phyloP scores from a whole-genome alignment of 768 basidiomycete species.

The Piloderma croceum region DNA sequence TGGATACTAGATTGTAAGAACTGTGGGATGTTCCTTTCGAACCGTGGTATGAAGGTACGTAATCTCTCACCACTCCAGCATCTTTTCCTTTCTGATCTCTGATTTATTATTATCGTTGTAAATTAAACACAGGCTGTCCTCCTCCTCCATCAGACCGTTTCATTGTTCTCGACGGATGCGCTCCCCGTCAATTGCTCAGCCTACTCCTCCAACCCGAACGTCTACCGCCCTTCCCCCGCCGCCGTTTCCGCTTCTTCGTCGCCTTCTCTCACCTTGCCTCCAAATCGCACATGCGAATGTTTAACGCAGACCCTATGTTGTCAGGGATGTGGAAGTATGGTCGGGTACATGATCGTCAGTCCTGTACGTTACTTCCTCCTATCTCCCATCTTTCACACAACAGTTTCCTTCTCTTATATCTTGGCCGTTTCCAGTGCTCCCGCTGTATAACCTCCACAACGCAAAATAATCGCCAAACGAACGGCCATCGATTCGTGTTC shows the following conservation, averaged over 20 bases:
- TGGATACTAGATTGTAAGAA: slow-evolving; percentile 76
- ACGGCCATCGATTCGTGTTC: slow-evolving; percentile 85
- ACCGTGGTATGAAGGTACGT: slow-evolving; percentile 79
- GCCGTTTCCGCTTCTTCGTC: slow-evolving; percentile 33
- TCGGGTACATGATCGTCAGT: slow-evolving; percentile 79
- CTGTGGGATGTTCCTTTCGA: slow-evolving; percentile 71
- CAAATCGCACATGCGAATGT: slow-evolving; percentile 71
- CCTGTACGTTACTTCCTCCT: slow-evolving; percentile 32
- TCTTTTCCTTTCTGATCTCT: background rate
- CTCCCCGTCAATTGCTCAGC: slow-evolving; percentile 73
- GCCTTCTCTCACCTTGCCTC: slow-evolving; percentile 23
- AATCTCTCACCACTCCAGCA: background rate
- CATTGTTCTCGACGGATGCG: slow-evolving; percentile 80
- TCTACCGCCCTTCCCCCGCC: slow-evolving; percentile 16
- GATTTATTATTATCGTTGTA: slow-evolving; percentile 2
- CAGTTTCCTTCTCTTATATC: slow-evolving; percentile 4
- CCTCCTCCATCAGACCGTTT: slow-evolving; percentile 73
- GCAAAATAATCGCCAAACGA: slow-evolving; percentile 64
- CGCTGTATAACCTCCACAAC: slow-evolving; percentile 71
- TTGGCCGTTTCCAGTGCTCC: slow-evolving; percentile 40
- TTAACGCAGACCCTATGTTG: slow-evolving; percentile 79
- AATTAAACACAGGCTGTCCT: slow-evolving; percentile 58
- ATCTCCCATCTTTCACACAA: slow-evolving; percentile 2
- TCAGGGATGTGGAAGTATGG: slow-evolving; percentile 65
- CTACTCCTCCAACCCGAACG: slow-evolving; percentile 40